Evolutionary conservation across 495 filamentous ascomycete genomes (phyloP).

Genomic region (Aspergillus wentii): DNA sequence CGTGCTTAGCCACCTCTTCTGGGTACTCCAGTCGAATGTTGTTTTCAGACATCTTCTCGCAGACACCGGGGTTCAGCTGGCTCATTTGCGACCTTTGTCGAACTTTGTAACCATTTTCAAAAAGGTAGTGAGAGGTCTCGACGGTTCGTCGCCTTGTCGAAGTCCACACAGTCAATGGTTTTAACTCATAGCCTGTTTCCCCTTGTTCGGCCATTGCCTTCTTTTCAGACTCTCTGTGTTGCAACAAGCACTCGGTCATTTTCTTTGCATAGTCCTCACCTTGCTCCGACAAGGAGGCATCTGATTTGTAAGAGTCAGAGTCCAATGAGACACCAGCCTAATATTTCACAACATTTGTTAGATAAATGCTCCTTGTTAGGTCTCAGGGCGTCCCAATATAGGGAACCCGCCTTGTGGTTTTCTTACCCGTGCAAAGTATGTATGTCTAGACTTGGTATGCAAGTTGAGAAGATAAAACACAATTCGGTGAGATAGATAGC

Average conservation of each 20-base stretch:
- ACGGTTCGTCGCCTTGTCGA: conserved; percentile 86
- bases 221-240: conserved; percentile 77
- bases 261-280: conserved; percentile 82
- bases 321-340: conserved; percentile 62
- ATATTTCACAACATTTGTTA: conserved; percentile 5
- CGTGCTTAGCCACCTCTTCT: conserved; percentile 88
- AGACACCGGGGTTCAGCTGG: conserved; percentile 92
- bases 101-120: conserved; percentile 73
- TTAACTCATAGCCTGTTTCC: conserved; percentile 61
- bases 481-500: conserved; percentile 91
- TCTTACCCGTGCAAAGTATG: conserved; percentile 84
- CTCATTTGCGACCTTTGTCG: conserved; percentile 92
- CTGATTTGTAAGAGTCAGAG: conserved; percentile 84
- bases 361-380: neutral
- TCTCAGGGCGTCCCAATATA: neutral
- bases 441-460: conserved; percentile 89
- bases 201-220: conserved; percentile 62
- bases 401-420: conserved; percentile 6
- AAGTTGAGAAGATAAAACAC: conserved; percentile 98
- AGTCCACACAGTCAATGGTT: conserved; percentile 88
- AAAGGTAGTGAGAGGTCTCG: conserved; percentile 81
- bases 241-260: conserved; percentile 76
- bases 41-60: conserved; percentile 83
- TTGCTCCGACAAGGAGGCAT: conserved; percentile 76
- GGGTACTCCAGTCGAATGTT: conserved; percentile 75